These are phyloP conservation scores for Poa pratensis DNA, from an alignment of 176 grass and related monocot genomes.

Conservation along the genomic window DNA sequence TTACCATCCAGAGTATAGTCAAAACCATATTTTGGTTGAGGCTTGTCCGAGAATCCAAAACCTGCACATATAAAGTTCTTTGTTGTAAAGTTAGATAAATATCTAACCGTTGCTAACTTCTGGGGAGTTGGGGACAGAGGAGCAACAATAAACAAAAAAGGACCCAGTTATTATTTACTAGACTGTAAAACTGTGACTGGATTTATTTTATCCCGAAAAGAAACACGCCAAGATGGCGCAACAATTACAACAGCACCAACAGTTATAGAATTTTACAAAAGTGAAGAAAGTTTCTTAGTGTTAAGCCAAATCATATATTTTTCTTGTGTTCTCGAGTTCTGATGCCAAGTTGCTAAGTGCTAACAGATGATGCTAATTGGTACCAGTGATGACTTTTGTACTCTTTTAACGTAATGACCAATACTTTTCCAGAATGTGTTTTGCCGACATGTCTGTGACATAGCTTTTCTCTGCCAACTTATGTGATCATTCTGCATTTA, in stretches of 20 bases:
- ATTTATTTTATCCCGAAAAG: no score
- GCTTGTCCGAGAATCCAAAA: slow-evolving; percentile 99
- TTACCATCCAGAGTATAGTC: slow-evolving; percentile 97
- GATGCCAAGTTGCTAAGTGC: background rate
- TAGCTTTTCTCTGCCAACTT: slow-evolving; percentile 19
- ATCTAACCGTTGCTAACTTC: background rate
- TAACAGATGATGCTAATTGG: background rate
- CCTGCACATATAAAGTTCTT: slow-evolving; percentile 57
- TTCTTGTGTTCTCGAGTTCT: background rate
- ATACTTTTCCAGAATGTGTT: slow-evolving; percentile 23
- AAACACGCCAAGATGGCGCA: no score
- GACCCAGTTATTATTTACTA: slow-evolving; percentile 5
- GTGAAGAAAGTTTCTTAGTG: background rate
- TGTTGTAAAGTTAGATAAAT: slow-evolving; percentile 25
- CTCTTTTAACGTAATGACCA: background rate
- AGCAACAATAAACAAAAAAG: background rate
- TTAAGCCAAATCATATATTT: background rate
- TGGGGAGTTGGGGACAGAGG: background rate
- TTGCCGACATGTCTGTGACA: background rate
- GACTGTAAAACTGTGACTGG: background rate
- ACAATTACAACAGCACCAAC: no score
- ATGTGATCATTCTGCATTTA: slow-evolving; percentile 6
- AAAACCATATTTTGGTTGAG: slow-evolving; percentile 96
- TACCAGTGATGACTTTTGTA: background rate
- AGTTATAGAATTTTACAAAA: background rate